These are phyloP conservation scores for Candida insectalens DNA, from an alignment of 805 yeast genomes.

Conservation along the genomic window DNA sequence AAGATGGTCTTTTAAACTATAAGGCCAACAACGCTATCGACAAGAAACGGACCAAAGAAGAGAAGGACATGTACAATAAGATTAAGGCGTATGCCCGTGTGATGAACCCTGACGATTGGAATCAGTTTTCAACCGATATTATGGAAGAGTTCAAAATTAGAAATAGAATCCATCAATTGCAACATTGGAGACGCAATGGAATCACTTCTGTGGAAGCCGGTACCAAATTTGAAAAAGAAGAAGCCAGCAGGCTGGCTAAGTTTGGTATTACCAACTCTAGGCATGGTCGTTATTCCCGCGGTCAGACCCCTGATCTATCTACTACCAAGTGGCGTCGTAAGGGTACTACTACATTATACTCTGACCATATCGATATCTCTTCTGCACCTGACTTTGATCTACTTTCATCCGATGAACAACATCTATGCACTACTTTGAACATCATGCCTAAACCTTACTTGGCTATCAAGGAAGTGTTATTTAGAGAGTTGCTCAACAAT, in stretches of 20 bases:
- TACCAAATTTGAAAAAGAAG: conserved; percentile 79
- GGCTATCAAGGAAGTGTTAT: conserved; percentile 82
- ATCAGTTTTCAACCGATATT: conserved; percentile 61
- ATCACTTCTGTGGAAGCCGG: conserved; percentile 79
- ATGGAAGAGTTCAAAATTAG: conserved; percentile 71
- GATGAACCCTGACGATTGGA: conserved; percentile 75
- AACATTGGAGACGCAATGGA: conserved; percentile 90
- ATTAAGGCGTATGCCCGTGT: conserved; percentile 75
- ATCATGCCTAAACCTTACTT: conserved; percentile 89
- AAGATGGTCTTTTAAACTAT: conserved; percentile 75
- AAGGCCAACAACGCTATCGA: conserved; percentile 73
- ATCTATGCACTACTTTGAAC: conserved; percentile 71
- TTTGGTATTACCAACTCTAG: conserved; percentile 11
- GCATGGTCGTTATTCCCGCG: conserved; percentile 21
- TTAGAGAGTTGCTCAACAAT: conserved; percentile 76
- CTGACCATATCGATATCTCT: conserved; percentile 55
- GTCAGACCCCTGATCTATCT: conserved; percentile 20
- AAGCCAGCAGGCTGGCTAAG: conserved; percentile 45
- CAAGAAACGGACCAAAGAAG: conserved; percentile 81
- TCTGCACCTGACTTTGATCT: conserved; percentile 77
- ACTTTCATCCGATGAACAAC: conserved; percentile 80
- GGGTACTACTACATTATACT: conserved; percentile 4
- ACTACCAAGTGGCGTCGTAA: conserved; percentile 14
- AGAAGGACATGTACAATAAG: conserved; percentile 67
- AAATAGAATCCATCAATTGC: conserved; percentile 77